Conservation (phyloP, 345 rosid species). For the Citrus cavaleriei region DNA sequence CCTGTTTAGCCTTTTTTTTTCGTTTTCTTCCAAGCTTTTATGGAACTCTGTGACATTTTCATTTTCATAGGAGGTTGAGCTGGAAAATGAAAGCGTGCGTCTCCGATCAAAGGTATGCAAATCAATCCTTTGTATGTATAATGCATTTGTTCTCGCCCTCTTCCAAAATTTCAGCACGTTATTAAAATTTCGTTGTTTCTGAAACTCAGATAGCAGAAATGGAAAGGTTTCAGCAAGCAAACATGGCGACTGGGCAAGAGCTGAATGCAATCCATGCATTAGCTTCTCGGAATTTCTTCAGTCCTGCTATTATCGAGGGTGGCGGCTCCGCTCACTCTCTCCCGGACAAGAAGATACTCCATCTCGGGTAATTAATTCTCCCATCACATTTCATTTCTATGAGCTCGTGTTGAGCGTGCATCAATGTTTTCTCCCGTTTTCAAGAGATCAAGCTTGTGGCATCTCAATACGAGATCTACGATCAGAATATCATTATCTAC, state of each 20-base stretch:
- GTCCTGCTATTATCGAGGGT: slow-evolving; percentile 45
- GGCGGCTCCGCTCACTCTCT: slow-evolving; percentile 46
- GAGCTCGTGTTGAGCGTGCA: not conserved
- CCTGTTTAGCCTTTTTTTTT: no score
- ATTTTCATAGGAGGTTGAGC: slow-evolving; percentile 64
- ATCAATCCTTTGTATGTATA: not conserved
- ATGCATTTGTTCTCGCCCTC: no score
- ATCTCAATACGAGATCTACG: not conserved
- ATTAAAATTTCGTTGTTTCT: no score
- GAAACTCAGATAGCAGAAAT: slow-evolving; percentile 66
- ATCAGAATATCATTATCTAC: not conserved
- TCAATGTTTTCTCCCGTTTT: not conserved
- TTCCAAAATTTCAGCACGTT: no score
- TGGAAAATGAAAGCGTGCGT: slow-evolving; percentile 78
- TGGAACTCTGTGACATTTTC: not conserved
- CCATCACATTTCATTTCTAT: not conserved
- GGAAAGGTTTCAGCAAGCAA: slow-evolving; percentile 76
- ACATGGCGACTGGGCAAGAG: slow-evolving; percentile 70
- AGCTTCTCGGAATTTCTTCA: slow-evolving; percentile 85
- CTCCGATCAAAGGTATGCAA: slow-evolving; percentile 70
- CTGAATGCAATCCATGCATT: slow-evolving; percentile 77
- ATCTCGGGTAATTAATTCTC: slow-evolving; percentile 52
- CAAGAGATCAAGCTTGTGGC: not conserved
- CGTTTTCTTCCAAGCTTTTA: not conserved
- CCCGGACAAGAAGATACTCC: slow-evolving; percentile 71